A percentile compares a stretch with the other conserved stretches of the same genome.
phyloP scores from a whole-genome alignment of 2,329 filamentous ascomycete genomes.

The Aspergillus phoenicis region DNA sequence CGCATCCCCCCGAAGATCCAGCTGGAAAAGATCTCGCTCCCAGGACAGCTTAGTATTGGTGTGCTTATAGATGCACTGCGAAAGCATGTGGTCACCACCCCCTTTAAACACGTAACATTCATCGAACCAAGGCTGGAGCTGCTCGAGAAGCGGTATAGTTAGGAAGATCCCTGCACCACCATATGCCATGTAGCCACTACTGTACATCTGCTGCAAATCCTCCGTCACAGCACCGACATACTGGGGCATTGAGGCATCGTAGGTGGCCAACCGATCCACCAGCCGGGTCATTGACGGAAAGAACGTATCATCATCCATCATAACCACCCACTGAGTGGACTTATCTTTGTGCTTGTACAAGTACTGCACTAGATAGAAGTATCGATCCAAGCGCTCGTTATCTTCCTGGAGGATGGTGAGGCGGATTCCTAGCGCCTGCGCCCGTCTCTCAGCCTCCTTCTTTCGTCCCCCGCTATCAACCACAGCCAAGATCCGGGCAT shows the following conservation, averaged over 20 bases:
- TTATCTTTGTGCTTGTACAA: constrained; percentile 44
- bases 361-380: constrained; percentile 55
- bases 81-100: constrained; percentile 56
- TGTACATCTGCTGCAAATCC: constrained; percentile 51
- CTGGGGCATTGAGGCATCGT: constrained; percentile 49
- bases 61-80: constrained; percentile 56
- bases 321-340: constrained; percentile 54
- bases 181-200: constrained; percentile 59
- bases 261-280: constrained; percentile 44
- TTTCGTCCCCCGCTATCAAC: constrained; percentile 40
- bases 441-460: constrained; percentile 24
- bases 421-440: constrained; percentile 39
- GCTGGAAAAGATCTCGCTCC: constrained; percentile 56
- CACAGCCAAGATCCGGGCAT: constrained; percentile 53
- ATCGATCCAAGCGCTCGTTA: constrained; percentile 45
- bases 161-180: constrained; percentile 61
- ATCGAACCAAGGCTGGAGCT: constrained; percentile 50
- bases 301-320: constrained; percentile 64
- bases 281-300: constrained; percentile 57
- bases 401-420: constrained; percentile 31
- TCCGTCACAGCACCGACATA: constrained; percentile 61
- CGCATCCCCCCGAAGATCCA: constrained; percentile 55
- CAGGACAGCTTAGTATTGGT: constrained; percentile 55
- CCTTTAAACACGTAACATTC: constrained; percentile 49
- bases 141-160: constrained; percentile 51